Evolutionary conservation across 1,284 basidiomycete species (phyloP).

Genomic region (Marasmius fiardii): DNA sequence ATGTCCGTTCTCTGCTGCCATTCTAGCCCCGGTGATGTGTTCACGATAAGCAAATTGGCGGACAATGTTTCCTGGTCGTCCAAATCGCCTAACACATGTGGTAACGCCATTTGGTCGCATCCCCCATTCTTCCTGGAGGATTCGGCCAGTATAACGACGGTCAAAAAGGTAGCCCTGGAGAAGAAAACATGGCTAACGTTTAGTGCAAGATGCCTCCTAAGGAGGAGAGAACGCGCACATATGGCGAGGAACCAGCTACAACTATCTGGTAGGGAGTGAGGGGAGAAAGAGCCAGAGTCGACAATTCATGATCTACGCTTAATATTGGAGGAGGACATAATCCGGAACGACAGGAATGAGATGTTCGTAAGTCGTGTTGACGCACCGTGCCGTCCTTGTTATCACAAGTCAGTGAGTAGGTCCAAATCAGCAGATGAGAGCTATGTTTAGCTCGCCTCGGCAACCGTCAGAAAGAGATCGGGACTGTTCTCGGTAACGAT

Average conservation of each 20-base stretch:
- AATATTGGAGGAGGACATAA: constrained; percentile 69
- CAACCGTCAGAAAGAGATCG: constrained; percentile 81
- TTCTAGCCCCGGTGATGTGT: constrained; percentile 79
- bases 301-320: constrained; percentile 55
- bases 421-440: constrained; percentile 1
- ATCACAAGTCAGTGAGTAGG: neutral
- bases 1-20: constrained; percentile 74
- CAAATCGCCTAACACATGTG: constrained; percentile 85
- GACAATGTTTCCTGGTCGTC: constrained; percentile 38
- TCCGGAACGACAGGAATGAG: constrained; percentile 55
- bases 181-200: neutral
- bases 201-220: neutral
- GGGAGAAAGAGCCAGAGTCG: constrained; percentile 63
- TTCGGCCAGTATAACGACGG: constrained; percentile 70
- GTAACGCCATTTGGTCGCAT: constrained; percentile 54
- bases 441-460: constrained; percentile 53
- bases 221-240: constrained; percentile 39
- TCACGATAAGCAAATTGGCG: constrained; percentile 33
- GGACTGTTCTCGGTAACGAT: constrained; percentile 84
- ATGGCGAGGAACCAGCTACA: constrained; percentile 69
- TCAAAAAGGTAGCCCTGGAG: constrained; percentile 85
- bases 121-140: constrained; percentile 74
- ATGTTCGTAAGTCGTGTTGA: constrained; percentile 81
- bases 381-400: constrained; percentile 51
- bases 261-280: constrained; percentile 73